Base-by-base conservation (phyloP, 805 yeast genomes). In the Candida tallmaniae region DNA sequence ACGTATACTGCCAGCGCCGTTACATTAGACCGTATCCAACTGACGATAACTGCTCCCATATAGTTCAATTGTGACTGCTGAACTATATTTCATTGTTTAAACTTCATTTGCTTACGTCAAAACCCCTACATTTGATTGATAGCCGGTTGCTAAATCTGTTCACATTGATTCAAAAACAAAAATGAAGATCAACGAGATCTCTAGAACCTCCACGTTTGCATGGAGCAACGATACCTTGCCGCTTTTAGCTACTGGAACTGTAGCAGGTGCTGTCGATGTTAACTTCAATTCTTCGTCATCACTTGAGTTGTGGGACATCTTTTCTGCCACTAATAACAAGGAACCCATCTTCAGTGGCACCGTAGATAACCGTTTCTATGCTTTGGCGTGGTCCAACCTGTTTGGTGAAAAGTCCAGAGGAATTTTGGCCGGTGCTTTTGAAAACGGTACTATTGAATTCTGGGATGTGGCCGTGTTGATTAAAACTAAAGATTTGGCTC, bases 231-330 rank as follows among this genome's bases (percentile, higher is more conserved):
- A 77, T 46, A 58, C 69, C 27, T 62, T 78, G 41, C 97, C 97
- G 12, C 60, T 76, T 35, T 56, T 93, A 45, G 97, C 88, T 15
- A 77, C 96, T 2, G 98, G 96, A 15, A 83, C 96, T 0, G 83
- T 86, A n/a, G 89, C 97, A 0, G 97, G 97, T 6, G 94, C 96
- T 10, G 83, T 93, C 48, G 96, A 87, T 55, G 84, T 83, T 27
- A 79, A 82, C 54, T 89, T 89, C 59, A 79, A 89, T 26, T 78
- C 93, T 14, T 71, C 79, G 19, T 78, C 96, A 2, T 60, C 73
- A n/a, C 63, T 93, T 38, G 89, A 87, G 49, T 68, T 93, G 40
- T 83, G 94, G 84, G 79, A 83, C 41, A 71, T 84, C 7, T 69
- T 80, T 38, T 56, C 62, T 4, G 45, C 60, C 31, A 43, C 42